phyloP scores from a whole-genome alignment of 2,329 filamentous ascomycete genomes.

The Helotiales sp. region DNA sequence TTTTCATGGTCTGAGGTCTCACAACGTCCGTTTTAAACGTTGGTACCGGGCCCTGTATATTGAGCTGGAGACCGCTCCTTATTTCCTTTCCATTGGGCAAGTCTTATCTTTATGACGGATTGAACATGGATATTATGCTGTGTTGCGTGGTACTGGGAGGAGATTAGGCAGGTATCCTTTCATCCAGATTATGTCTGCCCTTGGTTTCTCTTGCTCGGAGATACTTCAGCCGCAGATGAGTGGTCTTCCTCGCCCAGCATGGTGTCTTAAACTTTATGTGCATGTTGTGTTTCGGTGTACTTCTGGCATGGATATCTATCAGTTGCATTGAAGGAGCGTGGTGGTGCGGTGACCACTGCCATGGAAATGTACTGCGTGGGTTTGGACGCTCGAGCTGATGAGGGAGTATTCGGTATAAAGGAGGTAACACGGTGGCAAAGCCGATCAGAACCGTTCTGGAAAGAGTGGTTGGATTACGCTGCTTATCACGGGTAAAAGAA shows the following conservation, averaged over 20 bases:
- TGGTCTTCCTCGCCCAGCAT: conserved; percentile 5
- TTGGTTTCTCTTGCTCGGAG: not conserved
- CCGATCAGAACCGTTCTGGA: conserved; percentile 2
- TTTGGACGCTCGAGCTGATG: not conserved
- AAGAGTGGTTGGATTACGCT: conserved; percentile 3
- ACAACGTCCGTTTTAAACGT: conserved; percentile 3
- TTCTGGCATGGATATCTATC: not conserved
- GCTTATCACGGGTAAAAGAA: not conserved
- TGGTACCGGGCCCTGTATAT: not conserved
- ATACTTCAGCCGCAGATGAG: not conserved
- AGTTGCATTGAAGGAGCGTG: not conserved
- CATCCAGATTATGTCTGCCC: not conserved
- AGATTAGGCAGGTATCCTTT: conserved; percentile 4
- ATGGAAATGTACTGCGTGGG: not conserved
- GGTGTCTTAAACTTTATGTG: not conserved
- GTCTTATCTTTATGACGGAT: conserved; percentile 2
- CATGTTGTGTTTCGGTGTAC: conserved; percentile 1
- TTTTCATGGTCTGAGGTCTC: not conserved
- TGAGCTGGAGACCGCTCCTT: not conserved
- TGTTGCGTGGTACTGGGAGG: conserved; percentile 1
- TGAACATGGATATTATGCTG: not conserved
- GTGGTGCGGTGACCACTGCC: not conserved
- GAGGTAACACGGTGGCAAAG: conserved; percentile 4
- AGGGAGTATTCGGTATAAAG: conserved; percentile 1
- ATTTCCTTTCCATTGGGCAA: conserved; percentile 1